Percentiles rank a stretch among this genome's conserved stretches.
phyloP scores from a whole-genome alignment of 768 basidiomycete species.

The Lactifluus pinguis region DNA sequence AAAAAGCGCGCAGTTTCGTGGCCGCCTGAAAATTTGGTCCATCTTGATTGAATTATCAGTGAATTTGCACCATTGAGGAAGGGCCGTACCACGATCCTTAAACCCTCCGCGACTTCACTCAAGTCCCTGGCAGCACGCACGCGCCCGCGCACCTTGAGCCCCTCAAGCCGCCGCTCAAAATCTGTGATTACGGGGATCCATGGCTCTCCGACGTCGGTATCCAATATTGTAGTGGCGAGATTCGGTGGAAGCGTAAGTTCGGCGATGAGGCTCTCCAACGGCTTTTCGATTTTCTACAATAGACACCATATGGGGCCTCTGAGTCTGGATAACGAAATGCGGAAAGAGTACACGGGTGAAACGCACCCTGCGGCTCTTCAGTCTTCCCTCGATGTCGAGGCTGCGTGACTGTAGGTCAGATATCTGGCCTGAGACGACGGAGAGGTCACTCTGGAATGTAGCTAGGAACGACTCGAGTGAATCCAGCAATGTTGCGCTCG shows the following conservation, averaged over 20 bases:
- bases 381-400: slow-evolving; percentile 79
- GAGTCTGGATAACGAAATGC: not conserved
- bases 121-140: slow-evolving; percentile 85
- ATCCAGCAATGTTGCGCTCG: slow-evolving; percentile 76
- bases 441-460: slow-evolving; percentile 90
- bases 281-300: slow-evolving; percentile 76
- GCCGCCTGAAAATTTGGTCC: slow-evolving; percentile 50
- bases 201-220: slow-evolving; percentile 76
- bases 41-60: not conserved
- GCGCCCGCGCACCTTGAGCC: slow-evolving; percentile 60
- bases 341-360: not conserved
- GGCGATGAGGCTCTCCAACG: slow-evolving; percentile 69
- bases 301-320: not conserved
- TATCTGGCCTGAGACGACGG: slow-evolving; percentile 93
- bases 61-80: not conserved
- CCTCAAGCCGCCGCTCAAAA: slow-evolving; percentile 66
- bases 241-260: slow-evolving; percentile 78
- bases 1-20: slow-evolving; percentile 80
- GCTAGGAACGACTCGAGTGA: slow-evolving; percentile 88
- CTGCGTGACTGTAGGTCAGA: slow-evolving; percentile 87
- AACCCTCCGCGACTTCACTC: slow-evolving; percentile 73
- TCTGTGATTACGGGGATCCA: slow-evolving; percentile 82
- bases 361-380: slow-evolving; percentile 77
- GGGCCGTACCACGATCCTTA: slow-evolving; percentile 76
- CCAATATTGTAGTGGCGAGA: slow-evolving; percentile 68